Base-by-base conservation (phyloP, 176 grass and related monocot species). In the Elymus sibiricus region DNA sequence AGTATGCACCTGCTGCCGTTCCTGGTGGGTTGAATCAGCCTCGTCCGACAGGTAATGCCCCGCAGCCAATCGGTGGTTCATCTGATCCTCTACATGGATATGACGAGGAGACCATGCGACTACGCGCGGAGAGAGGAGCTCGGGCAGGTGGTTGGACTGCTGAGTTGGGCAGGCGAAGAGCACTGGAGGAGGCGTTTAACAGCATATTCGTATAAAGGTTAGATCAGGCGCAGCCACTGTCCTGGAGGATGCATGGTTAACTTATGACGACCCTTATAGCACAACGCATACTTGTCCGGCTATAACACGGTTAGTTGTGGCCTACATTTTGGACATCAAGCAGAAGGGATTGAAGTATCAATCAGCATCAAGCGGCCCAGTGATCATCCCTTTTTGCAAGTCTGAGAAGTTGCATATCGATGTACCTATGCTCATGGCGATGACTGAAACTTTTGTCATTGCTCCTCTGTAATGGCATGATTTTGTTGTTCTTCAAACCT, bases 101-200 rank as follows among this genome's bases (percentile, higher is more conserved):
- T 25, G 94, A 98, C 3, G 90, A 98, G 82, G 90, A 90, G 58
- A 90, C 81, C 26, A 91, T 84, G 84, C 90, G 85, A 79, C 70
- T 94, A 14, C 86, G 83, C 1, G 88, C 90, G 1, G 88, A 90
- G 80, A 88, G 90, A 77, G 88, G 85, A 29, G 89, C 88, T 17
- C 86, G 92, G 80, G 97, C 97, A 66, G 94, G 97, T 11, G 97
- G 96, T 53, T 98, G 97, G 97, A 92, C 86, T 24, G 55, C 83
- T 49, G 94, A 98, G 44, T 49, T 95, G 76, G 81, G 97, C 37
- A 98, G 87, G 91, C 91, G 76, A 86, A 90, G 95, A 89, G 93
- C 91, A 16, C 31, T 98, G 11, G 90, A 98, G 84, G 97, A 98
- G 73, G 97, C 97, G 0, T 98, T 95, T 71, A 89, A 77, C 24